These are phyloP conservation scores for Tylopilus vinaceipallidus DNA, from an alignment of 768 basidiomycete genomes.

Conservation along the genomic window DNA sequence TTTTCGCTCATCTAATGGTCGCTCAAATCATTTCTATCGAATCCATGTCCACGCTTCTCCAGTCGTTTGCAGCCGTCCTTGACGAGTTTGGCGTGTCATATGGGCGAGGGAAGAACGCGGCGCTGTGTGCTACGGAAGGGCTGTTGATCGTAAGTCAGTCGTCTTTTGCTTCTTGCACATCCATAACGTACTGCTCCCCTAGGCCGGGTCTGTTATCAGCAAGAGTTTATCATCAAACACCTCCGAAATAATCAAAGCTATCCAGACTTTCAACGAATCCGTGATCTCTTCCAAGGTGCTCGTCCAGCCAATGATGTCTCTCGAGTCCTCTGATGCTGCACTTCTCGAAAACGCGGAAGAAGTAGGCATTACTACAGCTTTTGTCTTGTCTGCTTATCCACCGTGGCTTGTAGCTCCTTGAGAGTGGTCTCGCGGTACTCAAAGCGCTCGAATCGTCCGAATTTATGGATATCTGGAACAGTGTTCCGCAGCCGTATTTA, in stretches of 20 bases:
- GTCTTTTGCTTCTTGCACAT: not conserved
- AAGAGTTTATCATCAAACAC: constrained; percentile 57
- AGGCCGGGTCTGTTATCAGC: constrained; percentile 73
- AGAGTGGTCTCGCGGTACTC: constrained; percentile 62
- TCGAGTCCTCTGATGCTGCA: constrained; percentile 42
- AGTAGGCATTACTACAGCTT: constrained; percentile 36
- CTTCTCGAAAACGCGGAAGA: constrained; percentile 57
- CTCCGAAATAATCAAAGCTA: constrained; percentile 64
- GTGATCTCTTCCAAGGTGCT: constrained; percentile 57
- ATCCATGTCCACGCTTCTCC: constrained; percentile 78
- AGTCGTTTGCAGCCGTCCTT: constrained; percentile 81
- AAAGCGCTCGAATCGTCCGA: constrained; percentile 57
- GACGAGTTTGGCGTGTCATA: constrained; percentile 89
- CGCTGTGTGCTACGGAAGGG: constrained; percentile 78
- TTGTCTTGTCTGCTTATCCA: not conserved
- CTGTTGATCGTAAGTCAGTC: constrained; percentile 58
- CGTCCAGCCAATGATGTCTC: constrained; percentile 57
- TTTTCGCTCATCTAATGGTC: constrained; percentile 86
- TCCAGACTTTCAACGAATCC: constrained; percentile 70
- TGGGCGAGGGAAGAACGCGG: constrained; percentile 79
- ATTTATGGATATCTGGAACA: constrained; percentile 54
- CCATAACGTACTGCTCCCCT: not conserved
- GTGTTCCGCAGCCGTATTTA: constrained; percentile 66
- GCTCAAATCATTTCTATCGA: constrained; percentile 71
- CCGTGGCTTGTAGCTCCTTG: constrained; percentile 57